Percentiles rank a stretch among this genome's conserved stretches.
These are phyloP conservation scores for Pseudocercospora macadamiae DNA, from an alignment of 2,329 filamentous ascomycete species.

Conservation along the genomic window DNA sequence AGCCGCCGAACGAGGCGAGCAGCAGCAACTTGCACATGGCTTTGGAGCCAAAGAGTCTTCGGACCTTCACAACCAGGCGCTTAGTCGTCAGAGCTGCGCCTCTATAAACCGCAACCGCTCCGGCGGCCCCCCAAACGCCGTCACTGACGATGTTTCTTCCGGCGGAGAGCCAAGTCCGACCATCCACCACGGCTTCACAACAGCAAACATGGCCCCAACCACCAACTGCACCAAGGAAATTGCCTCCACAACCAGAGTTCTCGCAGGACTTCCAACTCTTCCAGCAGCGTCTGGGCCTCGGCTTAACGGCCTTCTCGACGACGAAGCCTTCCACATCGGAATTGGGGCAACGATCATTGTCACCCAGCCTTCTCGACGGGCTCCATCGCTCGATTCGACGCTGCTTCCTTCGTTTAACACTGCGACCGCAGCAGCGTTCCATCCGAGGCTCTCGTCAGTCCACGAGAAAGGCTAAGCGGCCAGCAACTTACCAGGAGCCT, in stretches of 20 bases:
- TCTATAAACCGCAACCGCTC: conserved; percentile 67
- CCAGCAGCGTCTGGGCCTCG: conserved; percentile 49
- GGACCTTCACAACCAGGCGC: conserved; percentile 40
- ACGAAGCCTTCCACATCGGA: no score
- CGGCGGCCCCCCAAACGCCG: no score
- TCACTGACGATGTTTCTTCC: no score
- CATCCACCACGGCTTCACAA: conserved; percentile 80
- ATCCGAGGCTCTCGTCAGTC: no score
- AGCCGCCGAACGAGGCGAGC: no score
- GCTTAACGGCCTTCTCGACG: conserved; percentile 44
- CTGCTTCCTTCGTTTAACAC: conserved; percentile 61
- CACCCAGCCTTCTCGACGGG: conserved; percentile 50
- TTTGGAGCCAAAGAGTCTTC: conserved; percentile 36
- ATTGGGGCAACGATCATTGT: no score
- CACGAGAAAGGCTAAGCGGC: no score
- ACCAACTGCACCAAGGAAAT: conserved; percentile 56
- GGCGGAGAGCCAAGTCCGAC: no score
- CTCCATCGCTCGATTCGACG: conserved; percentile 57
- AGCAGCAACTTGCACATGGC: no score
- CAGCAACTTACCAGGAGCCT: no score
- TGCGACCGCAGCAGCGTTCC: conserved; percentile 56
- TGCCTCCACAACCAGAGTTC: conserved; percentile 50
- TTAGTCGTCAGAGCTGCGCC: conserved; percentile 45
- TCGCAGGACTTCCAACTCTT: conserved; percentile 78
- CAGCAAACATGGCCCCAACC: conserved; percentile 76